These are phyloP conservation scores for Pilobolus umbonatus DNA, from an alignment of 192 early-diverging fungal species.

Conservation along the genomic window DNA sequence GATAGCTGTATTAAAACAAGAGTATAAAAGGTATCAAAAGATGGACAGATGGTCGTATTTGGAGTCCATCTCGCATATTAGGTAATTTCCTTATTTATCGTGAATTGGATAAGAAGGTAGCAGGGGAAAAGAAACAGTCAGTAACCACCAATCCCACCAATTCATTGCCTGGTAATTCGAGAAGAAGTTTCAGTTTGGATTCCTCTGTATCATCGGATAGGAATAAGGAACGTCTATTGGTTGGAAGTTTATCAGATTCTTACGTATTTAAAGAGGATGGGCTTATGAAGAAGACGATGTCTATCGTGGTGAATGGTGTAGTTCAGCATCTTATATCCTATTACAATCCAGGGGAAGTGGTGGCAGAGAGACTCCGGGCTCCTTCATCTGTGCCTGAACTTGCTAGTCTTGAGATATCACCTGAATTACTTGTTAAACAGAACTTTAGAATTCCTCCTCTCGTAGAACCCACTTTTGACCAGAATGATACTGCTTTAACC, in stretches of 20 bases:
- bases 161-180: slow-evolving; percentile 4
- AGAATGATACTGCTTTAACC: slow-evolving; percentile 6
- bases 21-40: slow-evolving; percentile 59
- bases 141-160: background rate
- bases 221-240: slow-evolving; percentile 50
- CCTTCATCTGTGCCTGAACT: slow-evolving; percentile 51
- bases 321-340: slow-evolving; percentile 58
- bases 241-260: slow-evolving; percentile 51
- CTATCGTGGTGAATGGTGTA: slow-evolving; percentile 61
- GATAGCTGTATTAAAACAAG: background rate
- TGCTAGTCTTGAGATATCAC: slow-evolving; percentile 53
- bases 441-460: slow-evolving; percentile 55
- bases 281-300: slow-evolving; percentile 76
- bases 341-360: slow-evolving; percentile 52
- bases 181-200: slow-evolving; percentile 24
- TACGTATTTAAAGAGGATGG: slow-evolving; percentile 59
- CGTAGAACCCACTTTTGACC: slow-evolving; percentile 28
- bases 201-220: slow-evolving; percentile 27
- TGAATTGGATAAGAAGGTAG: slow-evolving; percentile 50
- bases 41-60: slow-evolving; percentile 81
- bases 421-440: slow-evolving; percentile 54
- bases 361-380: slow-evolving; percentile 44
- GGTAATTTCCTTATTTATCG: slow-evolving; percentile 81
- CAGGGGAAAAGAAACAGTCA: slow-evolving; percentile 17
- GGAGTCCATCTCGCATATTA: slow-evolving; percentile 80